Evolutionary conservation across 805 yeast species (phyloP).

Genomic region (Kregervanrija pseudodelftensis): DNA sequence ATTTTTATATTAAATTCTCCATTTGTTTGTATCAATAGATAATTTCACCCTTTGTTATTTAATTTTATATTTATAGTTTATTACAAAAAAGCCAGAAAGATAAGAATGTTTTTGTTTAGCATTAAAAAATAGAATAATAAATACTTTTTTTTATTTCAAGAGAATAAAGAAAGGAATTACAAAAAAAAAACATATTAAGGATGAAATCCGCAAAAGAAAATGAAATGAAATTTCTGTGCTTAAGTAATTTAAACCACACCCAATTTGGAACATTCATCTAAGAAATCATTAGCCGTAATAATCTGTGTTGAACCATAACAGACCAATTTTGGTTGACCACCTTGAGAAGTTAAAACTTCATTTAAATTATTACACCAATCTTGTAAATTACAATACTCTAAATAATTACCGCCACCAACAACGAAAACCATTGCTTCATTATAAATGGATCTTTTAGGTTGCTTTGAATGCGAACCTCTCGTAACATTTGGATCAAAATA

Average conservation of each 20-base stretch:
- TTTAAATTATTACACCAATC: conserved; percentile 55
- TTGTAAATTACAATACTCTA: conserved; percentile 89
- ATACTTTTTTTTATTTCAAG: background rate
- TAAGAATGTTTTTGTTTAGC: background rate
- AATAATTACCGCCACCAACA: conserved; percentile 94
- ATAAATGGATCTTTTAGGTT: conserved; percentile 78
- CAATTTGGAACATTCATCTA: conserved; percentile 55
- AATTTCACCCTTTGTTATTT: background rate
- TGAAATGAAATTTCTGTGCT: background rate
- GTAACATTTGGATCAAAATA: conserved; percentile 82
- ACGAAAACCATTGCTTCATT: conserved; percentile 83
- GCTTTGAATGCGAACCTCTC: conserved; percentile 83
- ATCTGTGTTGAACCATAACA: conserved; percentile 85
- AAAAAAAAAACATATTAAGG: background rate
- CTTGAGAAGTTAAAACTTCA: conserved; percentile 8
- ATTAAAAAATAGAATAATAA: background rate
- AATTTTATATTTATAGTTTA: background rate
- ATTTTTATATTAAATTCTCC: background rate
- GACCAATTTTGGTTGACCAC: conserved; percentile 40
- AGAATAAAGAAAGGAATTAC: background rate
- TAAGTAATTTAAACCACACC: conserved; percentile 23
- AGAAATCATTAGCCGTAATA: conserved; percentile 60
- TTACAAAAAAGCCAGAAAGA: background rate
- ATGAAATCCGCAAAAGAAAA: background rate
- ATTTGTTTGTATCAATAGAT: conserved; percentile 9